These are phyloP conservation scores for Viola pubescens DNA, from an alignment of 441 rosid species.

Conservation along the genomic window DNA sequence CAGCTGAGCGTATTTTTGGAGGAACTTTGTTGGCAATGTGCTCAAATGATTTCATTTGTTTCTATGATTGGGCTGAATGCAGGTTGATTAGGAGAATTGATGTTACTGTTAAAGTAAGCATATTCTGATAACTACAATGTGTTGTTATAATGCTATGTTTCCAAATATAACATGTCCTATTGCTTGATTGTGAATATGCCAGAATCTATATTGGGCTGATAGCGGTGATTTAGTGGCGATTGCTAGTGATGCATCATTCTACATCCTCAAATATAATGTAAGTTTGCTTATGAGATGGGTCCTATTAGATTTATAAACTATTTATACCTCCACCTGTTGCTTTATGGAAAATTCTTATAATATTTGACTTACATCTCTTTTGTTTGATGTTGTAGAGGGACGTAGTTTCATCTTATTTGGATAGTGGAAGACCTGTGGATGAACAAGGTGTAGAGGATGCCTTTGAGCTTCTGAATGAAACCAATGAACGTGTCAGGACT, in stretches of 20 bases:
- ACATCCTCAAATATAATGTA: conserved; percentile 89
- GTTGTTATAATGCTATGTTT: conserved; percentile 12
- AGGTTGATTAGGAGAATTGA: conserved; percentile 93
- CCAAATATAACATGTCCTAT: conserved; percentile 6
- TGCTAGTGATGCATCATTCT: conserved; percentile 93
- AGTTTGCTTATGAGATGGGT: conserved; percentile 19
- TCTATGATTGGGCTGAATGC: conserved; percentile 98
- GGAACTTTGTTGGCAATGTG: conserved; percentile 95
- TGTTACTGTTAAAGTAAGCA: conserved; percentile 86
- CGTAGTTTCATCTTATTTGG: conserved; percentile 69
- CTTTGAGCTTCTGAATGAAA: conserved; percentile 96
- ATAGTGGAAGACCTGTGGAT: conserved; percentile 78
- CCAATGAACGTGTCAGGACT: conserved; percentile 93
- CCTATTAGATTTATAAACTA: conserved; percentile 7
- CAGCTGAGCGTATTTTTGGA: conserved; percentile 84
- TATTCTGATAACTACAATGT: conserved; percentile 10
- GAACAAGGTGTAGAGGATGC: conserved; percentile 99
- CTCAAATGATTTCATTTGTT: conserved; percentile 96
- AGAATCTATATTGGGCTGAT: conserved; percentile 99
- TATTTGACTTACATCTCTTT: conserved; percentile 17
- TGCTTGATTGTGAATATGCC: conserved; percentile 25
- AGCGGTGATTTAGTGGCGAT: conserved; percentile 98
- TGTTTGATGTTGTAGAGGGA: conserved; percentile 59
- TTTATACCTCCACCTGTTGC: neutral
- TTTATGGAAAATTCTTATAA: conserved; percentile 6